Evolutionary conservation across 176 grass and related monocot species (phyloP), one percentile per base, ranked within the genome.

Genomic region (Oryza nivara): DNA sequence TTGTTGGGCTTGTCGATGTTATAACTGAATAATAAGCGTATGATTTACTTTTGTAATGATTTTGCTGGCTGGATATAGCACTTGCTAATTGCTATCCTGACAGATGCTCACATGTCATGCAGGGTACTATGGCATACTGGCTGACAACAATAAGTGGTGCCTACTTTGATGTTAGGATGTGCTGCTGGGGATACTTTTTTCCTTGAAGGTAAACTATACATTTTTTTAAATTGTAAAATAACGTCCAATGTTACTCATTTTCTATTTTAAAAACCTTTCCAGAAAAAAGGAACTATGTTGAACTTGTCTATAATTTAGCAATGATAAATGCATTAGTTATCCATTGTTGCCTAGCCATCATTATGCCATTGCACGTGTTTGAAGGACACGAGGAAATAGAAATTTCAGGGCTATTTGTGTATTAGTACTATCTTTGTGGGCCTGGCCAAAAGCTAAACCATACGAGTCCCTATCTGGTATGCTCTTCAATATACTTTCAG

Each of bases 331-430:
- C 11, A 11, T 81, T 76, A 34, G 58, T 81, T 68, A 87, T 75
- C 32, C 13, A 13, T 87, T 79, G n/a, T 51, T 68, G 68, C 49
- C n/a, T 90, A 61, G 83, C 68, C 64, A 83, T 83, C 38, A 71
- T 87, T 45, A 80, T 70, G 80, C 67, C 70, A 75, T 36, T 80
- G 63, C 80, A 91, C 77, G 51, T 80, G 70, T 84, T 74, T 61
- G 22, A 80, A 83, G 56, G 63, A 43, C 75, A 84, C 34, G 65
- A 75, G 11, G 30, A 28, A 83, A 61, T 71, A 65, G 64, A 83
- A 20, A 71, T 75, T 78, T 40, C 43, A 19, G 41, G 69, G 75
- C 48, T 83, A 69, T 90, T 79, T 83, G 49, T 12, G 74, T 74
- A 26, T 64, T 79, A 32, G 30, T 32, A 67, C 56, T 79, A 45